Percentiles rank a stretch among this genome's conserved stretches.
These are phyloP conservation scores for Aspergillus taichungensis DNA, from an alignment of 495 filamentous ascomycete genomes.

Conservation along the genomic window DNA sequence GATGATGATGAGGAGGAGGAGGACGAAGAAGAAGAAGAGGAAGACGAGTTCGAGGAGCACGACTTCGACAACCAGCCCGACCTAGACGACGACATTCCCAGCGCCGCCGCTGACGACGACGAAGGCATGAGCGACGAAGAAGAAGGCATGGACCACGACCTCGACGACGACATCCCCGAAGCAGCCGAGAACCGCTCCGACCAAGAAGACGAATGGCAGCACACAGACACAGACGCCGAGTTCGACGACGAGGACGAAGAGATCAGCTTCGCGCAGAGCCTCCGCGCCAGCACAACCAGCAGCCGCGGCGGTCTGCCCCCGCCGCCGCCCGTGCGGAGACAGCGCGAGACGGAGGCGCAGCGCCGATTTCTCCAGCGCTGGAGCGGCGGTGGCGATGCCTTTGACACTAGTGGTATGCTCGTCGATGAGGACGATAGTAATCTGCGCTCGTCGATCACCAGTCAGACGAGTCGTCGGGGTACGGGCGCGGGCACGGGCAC, in stretches of 20 bases:
- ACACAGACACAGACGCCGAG: conserved; percentile 78
- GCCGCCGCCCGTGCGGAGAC: conserved; percentile 12
- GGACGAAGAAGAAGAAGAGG: conserved; percentile 24
- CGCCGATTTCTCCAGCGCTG: conserved; percentile 37
- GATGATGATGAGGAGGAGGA: conserved; percentile 38
- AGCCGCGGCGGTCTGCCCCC: conserved; percentile 24
- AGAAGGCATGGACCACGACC: conserved; percentile 20
- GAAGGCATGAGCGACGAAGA: conserved; percentile 19
- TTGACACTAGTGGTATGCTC: conserved; percentile 34
- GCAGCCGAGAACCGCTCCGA: conserved; percentile 23
- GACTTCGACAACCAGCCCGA: conserved; percentile 36
- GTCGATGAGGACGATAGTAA: conserved; percentile 28
- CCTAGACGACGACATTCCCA: conserved; percentile 36
- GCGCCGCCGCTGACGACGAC: conserved; percentile 19
- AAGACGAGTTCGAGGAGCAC: background rate
- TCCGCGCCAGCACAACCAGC: conserved; percentile 34
- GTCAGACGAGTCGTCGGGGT: conserved; percentile 29
- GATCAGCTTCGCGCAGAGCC: conserved; percentile 21
- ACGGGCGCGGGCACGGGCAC: no score
- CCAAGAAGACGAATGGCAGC: conserved; percentile 44
- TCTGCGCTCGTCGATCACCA: conserved; percentile 33
- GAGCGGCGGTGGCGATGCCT: conserved; percentile 37
- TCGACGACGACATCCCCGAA: conserved; percentile 39
- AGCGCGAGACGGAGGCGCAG: conserved; percentile 34
- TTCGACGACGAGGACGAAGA: conserved; percentile 40